Conservation (phyloP, 2,329 filamentous ascomycete species). For the Graphiopsis chlorocephala region DNA sequence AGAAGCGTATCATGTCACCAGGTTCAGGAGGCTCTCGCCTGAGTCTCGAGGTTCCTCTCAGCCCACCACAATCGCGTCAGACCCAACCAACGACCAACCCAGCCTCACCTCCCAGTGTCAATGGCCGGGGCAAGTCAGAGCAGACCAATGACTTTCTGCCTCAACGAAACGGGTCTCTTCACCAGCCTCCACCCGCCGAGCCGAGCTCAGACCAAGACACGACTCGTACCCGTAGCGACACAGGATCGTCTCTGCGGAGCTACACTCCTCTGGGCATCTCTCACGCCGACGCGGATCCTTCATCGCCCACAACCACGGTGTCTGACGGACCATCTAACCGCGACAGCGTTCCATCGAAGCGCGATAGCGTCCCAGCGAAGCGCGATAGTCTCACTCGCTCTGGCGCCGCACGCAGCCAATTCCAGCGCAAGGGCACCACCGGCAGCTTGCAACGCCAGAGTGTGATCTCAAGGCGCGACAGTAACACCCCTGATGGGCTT, state of each 20-base stretch:
- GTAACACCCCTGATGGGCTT: conserved; percentile 1
- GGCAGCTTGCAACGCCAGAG: conserved; percentile 36
- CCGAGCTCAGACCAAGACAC: conserved; percentile 15
- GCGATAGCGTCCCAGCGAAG: conserved; percentile 51
- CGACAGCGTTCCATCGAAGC: conserved; percentile 11
- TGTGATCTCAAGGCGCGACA: conserved; percentile 31
- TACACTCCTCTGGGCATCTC: conserved; percentile 8
- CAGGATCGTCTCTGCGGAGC: conserved; percentile 13
- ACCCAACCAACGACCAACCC: conserved; percentile 15
- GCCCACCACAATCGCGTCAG: conserved; percentile 36
- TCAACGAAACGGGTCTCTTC: conserved; percentile 28
- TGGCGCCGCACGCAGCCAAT: conserved; percentile 32
- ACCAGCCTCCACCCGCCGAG: conserved; percentile 32
- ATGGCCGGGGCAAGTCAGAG: background rate
- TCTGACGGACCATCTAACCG: conserved; percentile 16
- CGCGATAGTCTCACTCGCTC: conserved; percentile 62
- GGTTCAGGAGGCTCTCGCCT: conserved; percentile 38
- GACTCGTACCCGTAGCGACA: conserved; percentile 22
- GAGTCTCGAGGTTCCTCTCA: conserved; percentile 80
- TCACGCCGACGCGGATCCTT: conserved; percentile 22
- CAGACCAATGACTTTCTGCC: background rate
- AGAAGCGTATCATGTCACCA: conserved; percentile 42
- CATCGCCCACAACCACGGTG: background rate
- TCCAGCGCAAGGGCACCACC: conserved; percentile 49
- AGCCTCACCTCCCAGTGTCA: conserved; percentile 20